phyloP scores from a whole-genome alignment of 495 filamentous ascomycete genomes.

The Penicillium dipodomyicola region DNA sequence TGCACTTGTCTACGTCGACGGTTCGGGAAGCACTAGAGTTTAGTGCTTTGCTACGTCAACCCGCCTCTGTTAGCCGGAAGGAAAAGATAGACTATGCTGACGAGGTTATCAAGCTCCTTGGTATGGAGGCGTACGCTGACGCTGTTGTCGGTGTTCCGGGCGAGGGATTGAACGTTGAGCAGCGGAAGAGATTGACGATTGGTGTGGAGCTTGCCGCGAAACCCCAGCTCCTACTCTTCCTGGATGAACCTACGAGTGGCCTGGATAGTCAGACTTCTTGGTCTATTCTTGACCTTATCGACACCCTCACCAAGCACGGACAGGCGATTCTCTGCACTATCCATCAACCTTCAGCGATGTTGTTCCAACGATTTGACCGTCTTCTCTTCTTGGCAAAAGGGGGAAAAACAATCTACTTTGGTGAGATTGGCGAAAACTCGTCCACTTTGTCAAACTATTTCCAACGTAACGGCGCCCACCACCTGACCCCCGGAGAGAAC shows the following conservation, averaged over 20 bases:
- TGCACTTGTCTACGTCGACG: conserved; percentile 80
- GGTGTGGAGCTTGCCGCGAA: conserved; percentile 88
- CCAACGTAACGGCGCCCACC: conserved; percentile 35
- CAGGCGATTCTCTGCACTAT: conserved; percentile 85
- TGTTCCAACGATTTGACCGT: conserved; percentile 83
- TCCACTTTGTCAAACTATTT: conserved; percentile 69
- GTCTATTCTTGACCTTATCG: conserved; percentile 66
- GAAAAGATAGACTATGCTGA: conserved; percentile 34
- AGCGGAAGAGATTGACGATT: conserved; percentile 82
- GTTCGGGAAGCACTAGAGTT: conserved; percentile 82
- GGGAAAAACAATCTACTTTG: conserved; percentile 70
- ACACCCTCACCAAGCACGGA: conserved; percentile 72
- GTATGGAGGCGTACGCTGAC: conserved; percentile 1
- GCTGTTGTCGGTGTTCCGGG: conserved; percentile 4
- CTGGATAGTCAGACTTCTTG: conserved; percentile 83
- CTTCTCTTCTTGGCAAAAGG: conserved; percentile 70
- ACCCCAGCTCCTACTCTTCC: conserved; percentile 77
- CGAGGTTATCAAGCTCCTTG: neutral
- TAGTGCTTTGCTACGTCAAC: conserved; percentile 79
- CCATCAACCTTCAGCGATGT: conserved; percentile 79
- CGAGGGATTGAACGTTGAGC: conserved; percentile 71
- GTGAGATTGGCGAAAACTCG: conserved; percentile 75
- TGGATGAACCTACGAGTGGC: conserved; percentile 86
- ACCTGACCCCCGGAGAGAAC: conserved; percentile 48
- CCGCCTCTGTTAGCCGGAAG: conserved; percentile 36